phyloP scores from a whole-genome alignment of 2,329 filamentous ascomycete species.

The Ophiostoma quercus region DNA sequence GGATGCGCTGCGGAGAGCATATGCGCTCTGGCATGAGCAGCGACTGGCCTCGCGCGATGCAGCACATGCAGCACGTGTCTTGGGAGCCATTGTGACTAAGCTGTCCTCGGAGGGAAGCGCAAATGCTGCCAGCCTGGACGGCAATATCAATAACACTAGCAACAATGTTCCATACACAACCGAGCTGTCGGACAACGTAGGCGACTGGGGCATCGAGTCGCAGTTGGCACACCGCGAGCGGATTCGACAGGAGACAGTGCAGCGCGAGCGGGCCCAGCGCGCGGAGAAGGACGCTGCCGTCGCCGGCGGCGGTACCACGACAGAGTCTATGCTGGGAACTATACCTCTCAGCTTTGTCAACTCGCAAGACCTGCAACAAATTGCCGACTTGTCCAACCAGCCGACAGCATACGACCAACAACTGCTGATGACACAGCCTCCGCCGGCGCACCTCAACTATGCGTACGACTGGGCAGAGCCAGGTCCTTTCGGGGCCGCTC shows the following conservation, averaged over 20 bases:
- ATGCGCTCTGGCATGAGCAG: conserved; percentile 43
- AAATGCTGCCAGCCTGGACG: neutral
- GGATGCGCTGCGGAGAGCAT: conserved; percentile 39
- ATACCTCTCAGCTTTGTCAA: conserved; percentile 1
- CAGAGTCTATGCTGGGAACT: neutral
- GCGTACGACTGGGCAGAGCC: conserved; percentile 25
- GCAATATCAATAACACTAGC: neutral
- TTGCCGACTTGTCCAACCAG: neutral
- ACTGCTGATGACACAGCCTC: neutral
- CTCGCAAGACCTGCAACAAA: neutral
- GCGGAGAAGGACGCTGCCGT: neutral
- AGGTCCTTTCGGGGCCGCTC: conserved; percentile 25
- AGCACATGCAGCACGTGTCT: conserved; percentile 43
- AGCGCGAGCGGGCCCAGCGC: conserved; percentile 8
- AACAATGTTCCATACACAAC: conserved; percentile 3
- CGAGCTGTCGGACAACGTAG: neutral
- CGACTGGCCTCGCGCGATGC: conserved; percentile 39
- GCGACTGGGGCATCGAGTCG: conserved; percentile 15
- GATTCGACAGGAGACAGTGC: neutral
- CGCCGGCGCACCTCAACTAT: conserved; percentile 15
- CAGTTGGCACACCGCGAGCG: neutral
- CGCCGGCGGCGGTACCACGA: neutral
- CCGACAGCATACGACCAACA: neutral
- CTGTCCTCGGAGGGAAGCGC: conserved; percentile 29
- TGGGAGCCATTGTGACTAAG: conserved; percentile 44